phyloP scores from a whole-genome alignment of 2,329 filamentous ascomycete genomes.

The Penicillium sp. region DNA sequence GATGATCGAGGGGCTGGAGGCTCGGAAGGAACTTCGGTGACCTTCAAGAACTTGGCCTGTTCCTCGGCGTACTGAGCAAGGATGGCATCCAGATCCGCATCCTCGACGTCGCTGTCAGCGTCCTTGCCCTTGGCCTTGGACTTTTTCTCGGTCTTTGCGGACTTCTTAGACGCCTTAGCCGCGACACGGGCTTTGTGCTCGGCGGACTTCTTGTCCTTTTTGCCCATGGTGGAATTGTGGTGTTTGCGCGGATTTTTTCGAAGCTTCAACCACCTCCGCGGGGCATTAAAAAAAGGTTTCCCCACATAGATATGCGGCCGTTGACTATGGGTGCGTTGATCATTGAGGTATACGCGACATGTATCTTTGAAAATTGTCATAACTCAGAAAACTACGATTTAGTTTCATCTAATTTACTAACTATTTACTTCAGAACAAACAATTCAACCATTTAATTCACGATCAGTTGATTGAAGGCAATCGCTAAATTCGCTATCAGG shows the following conservation, averaged over 20 bases:
- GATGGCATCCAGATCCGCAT: conserved; percentile 88
- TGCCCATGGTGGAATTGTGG: conserved; percentile 42
- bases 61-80: conserved; percentile 89
- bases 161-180: conserved; percentile 84
- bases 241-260: conserved; percentile 8
- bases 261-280: conserved; percentile 13
- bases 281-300: conserved; percentile 23
- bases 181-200: conserved; percentile 57
- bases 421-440: neutral
- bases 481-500: conserved; percentile 1
- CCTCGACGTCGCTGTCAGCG: conserved; percentile 84
- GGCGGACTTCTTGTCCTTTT: conserved; percentile 57
- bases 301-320: conserved; percentile 15
- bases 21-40: conserved; percentile 73
- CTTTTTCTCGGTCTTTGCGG: conserved; percentile 73
- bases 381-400: neutral
- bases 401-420: neutral
- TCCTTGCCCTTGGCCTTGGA: conserved; percentile 64
- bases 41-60: conserved; percentile 90
- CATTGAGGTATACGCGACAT: neutral
- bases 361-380: neutral
- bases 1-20: conserved; percentile 78
- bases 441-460: no score
- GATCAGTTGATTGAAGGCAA: neutral
- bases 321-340: neutral